A percentile compares a stretch with the other conserved stretches of the same genome.
Evolutionary conservation across 345 rosid genomes (phyloP).

Genomic region (Gossypium rotundifolium): DNA sequence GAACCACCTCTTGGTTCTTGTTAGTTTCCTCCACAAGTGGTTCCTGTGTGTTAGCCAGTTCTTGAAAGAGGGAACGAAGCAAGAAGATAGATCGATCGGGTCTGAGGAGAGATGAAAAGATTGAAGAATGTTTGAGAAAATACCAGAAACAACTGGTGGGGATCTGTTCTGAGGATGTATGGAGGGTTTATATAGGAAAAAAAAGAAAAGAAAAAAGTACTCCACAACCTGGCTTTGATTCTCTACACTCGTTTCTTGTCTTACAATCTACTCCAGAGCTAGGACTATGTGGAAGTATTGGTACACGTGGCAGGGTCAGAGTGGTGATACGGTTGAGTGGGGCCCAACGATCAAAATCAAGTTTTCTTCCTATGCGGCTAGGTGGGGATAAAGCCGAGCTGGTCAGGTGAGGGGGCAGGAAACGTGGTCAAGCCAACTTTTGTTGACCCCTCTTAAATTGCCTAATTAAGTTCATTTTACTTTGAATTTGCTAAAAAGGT

Average conservation of each 20-base stretch:
- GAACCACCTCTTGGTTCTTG: constrained; percentile 76
- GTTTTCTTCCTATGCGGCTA: too few species aligned
- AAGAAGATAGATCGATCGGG: neutral
- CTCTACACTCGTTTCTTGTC: neutral
- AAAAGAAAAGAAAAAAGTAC: neutral
- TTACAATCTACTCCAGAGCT: too few species aligned
- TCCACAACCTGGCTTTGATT: neutral
- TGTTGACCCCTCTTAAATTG: constrained; percentile 10
- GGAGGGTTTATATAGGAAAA: constrained; percentile 17
- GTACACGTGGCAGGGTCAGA: neutral
- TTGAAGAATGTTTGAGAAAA: accelerated
- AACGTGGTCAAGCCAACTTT: constrained; percentile 9
- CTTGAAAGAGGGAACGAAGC: constrained; percentile 18
- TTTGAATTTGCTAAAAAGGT: too few species aligned
- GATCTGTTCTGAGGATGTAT: neutral
- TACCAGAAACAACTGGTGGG: constrained; percentile 17
- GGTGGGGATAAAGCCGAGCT: too few species aligned
- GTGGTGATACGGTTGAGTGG: neutral
- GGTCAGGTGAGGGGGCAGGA: neutral
- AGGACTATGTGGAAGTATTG: neutral
- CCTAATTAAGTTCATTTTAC: neutral
- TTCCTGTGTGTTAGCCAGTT: constrained; percentile 65
- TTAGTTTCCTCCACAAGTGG: constrained; percentile 55
- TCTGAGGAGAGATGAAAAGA: too few species aligned
- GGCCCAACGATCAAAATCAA: too few species aligned